Conservation (phyloP, 73 alveolate genomes). For the Paramecium sonneborni region DNA sequence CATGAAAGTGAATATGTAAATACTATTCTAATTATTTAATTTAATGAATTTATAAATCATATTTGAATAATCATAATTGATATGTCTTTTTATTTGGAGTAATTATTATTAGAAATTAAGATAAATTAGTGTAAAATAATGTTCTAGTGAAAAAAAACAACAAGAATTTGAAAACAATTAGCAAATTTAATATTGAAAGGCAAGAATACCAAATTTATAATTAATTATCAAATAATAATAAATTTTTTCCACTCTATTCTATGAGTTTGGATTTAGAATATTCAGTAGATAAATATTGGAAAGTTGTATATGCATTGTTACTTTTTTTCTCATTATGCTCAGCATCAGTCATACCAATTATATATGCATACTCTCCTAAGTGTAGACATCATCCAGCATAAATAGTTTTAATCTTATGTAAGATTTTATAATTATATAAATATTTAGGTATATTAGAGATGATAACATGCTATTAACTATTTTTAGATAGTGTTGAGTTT, state of each 20-base stretch:
- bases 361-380: background rate
- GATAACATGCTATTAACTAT: constrained; percentile 28
- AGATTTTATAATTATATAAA: background rate
- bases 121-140: no score
- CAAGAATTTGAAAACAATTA: background rate
- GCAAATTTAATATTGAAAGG: background rate
- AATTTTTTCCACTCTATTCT: background rate
- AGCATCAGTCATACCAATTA: constrained; percentile 32
- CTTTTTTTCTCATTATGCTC: background rate
- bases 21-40: no score
- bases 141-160: no score
- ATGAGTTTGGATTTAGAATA: background rate
- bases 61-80: no score
- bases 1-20: no score
- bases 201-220: background rate
- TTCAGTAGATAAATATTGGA: constrained; percentile 1
- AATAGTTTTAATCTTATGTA: constrained; percentile 27
- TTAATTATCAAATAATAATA: background rate
- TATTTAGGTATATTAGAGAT: constrained; percentile 25
- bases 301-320: background rate
- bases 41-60: no score
- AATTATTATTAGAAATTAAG: background rate
- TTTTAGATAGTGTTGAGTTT: constrained; percentile 7
- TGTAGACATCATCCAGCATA: constrained; percentile 54
- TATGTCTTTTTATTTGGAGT: background rate